Percentiles rank a stretch among this genome's conserved stretches.
Evolutionary conservation across 2,329 filamentous ascomycete species (phyloP).

Genomic region (Alternaria sp.): DNA sequence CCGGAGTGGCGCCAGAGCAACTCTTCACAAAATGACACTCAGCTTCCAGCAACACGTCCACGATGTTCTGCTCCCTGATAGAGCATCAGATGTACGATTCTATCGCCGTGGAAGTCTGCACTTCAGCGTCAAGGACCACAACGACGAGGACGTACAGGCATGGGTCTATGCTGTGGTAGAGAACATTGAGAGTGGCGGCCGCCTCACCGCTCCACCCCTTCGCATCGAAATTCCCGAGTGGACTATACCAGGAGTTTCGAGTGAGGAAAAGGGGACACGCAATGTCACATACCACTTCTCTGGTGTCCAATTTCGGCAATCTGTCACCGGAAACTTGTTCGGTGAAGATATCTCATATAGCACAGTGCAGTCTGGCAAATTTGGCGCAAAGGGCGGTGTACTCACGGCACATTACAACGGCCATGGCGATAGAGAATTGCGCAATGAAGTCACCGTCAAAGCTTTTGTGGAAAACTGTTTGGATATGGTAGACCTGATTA

Average conservation of each 20-base stretch:
- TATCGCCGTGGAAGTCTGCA: slow-evolving; percentile 24
- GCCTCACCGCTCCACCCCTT: slow-evolving; percentile 41
- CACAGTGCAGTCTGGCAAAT: slow-evolving; percentile 39
- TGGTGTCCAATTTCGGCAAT: slow-evolving; percentile 41
- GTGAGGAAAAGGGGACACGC: slow-evolving; percentile 15
- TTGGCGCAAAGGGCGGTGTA: slow-evolving; percentile 34
- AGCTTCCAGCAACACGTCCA: slow-evolving; percentile 33
- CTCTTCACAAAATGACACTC: slow-evolving; percentile 33
- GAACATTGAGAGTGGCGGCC: slow-evolving; percentile 40
- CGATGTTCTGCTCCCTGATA: slow-evolving; percentile 44
- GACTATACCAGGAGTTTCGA: slow-evolving; percentile 31
- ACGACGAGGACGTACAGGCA: slow-evolving; percentile 23
- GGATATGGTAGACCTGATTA: slow-evolving; percentile 32
- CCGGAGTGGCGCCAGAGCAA: slow-evolving; percentile 17
- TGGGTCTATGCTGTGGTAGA: slow-evolving; percentile 30
- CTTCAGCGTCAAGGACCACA: slow-evolving; percentile 15
- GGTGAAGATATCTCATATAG: slow-evolving; percentile 25
- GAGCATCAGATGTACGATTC: slow-evolving; percentile 43
- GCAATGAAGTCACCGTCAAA: slow-evolving; percentile 19
- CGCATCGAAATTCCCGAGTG: slow-evolving; percentile 41
- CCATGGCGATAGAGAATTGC: slow-evolving; percentile 6
- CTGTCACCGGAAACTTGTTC: slow-evolving; percentile 24
- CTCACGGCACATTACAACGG: slow-evolving; percentile 29
- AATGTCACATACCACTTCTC: slow-evolving; percentile 41
- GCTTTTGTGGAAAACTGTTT: slow-evolving; percentile 32